Evolutionary conservation across 2,329 filamentous ascomycete genomes (phyloP).

Genomic region (Nannizziopsis barbatae): DNA sequence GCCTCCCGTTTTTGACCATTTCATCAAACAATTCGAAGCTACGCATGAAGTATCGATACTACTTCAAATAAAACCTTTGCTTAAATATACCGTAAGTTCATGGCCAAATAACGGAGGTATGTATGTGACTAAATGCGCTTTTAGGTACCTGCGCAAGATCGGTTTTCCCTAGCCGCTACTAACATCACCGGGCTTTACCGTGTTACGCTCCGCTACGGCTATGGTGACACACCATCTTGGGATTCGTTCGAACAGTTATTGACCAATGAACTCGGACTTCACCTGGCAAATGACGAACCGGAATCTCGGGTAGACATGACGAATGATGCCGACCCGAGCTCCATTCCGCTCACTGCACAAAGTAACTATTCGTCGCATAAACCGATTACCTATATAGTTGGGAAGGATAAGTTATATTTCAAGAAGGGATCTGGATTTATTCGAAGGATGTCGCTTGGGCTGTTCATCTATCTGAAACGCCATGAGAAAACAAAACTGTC

Average conservation of each 20-base stretch:
- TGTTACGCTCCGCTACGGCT: constrained; percentile 14
- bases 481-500: constrained; percentile 32
- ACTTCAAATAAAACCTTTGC: constrained; percentile 48
- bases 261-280: constrained; percentile 9
- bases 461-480: constrained; percentile 32
- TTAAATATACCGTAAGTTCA: constrained; percentile 12
- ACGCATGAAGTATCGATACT: constrained; percentile 60
- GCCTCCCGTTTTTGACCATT: constrained; percentile 60
- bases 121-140: constrained; percentile 40
- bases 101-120: too few species aligned
- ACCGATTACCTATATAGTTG: constrained; percentile 39
- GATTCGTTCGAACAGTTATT: constrained; percentile 13
- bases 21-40: constrained; percentile 58
- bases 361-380: constrained; percentile 1
- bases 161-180: constrained; percentile 35
- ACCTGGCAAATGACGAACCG: constrained; percentile 1
- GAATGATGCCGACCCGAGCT: constrained; percentile 6
- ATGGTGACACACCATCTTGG: constrained; percentile 13
- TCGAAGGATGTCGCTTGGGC: constrained; percentile 21
- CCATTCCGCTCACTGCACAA: constrained; percentile 4
- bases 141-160: constrained; percentile 43
- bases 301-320: constrained; percentile 14
- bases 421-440: constrained; percentile 21
- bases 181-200: constrained; percentile 12
- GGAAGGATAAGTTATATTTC: constrained; percentile 33